Conservation (phyloP, 495 filamentous ascomycete species). For the Trichoderma reesei region DNA sequence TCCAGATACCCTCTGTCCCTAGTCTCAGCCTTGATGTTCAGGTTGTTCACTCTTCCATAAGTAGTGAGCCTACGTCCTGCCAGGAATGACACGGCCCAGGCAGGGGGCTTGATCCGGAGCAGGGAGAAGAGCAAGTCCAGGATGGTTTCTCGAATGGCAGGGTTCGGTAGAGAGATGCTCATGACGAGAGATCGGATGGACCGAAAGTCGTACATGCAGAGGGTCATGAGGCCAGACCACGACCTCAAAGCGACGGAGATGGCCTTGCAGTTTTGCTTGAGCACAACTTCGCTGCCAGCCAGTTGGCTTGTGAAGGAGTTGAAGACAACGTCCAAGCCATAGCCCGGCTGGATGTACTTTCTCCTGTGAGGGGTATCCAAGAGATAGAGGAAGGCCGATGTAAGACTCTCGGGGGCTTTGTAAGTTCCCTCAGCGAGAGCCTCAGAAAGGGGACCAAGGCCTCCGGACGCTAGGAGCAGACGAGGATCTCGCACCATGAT, state of each 20-base stretch:
- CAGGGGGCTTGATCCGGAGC: constrained; percentile 86
- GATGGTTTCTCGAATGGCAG: constrained; percentile 57
- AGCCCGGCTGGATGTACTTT: constrained; percentile 68
- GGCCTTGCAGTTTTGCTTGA: constrained; percentile 78
- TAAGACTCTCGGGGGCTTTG: constrained; percentile 78
- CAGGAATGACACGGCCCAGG: constrained; percentile 92
- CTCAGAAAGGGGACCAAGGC: constrained; percentile 71
- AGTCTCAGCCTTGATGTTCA: constrained; percentile 44
- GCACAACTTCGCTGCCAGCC: constrained; percentile 57
- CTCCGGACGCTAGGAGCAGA: constrained; percentile 68
- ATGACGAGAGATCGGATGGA: constrained; percentile 73
- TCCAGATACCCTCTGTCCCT: constrained; percentile 47
- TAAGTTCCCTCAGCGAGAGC: constrained; percentile 85
- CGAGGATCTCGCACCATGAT: constrained; percentile 77
- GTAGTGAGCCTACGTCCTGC: constrained; percentile 88
- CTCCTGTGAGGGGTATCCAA: constrained; percentile 75
- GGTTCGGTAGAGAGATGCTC: constrained; percentile 63
- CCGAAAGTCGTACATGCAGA: constrained; percentile 76
- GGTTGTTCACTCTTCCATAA: constrained; percentile 82
- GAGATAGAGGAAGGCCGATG: constrained; percentile 75
- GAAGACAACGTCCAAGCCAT: constrained; percentile 69
- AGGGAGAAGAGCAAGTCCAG: constrained; percentile 86
- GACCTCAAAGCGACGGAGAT: constrained; percentile 81
- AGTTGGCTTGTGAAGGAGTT: constrained; percentile 82
- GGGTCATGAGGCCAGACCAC: constrained; percentile 81